These are phyloP conservation scores for Blastobotrys proliferans DNA, from an alignment of 1,139 yeast species.

Conservation along the genomic window DNA sequence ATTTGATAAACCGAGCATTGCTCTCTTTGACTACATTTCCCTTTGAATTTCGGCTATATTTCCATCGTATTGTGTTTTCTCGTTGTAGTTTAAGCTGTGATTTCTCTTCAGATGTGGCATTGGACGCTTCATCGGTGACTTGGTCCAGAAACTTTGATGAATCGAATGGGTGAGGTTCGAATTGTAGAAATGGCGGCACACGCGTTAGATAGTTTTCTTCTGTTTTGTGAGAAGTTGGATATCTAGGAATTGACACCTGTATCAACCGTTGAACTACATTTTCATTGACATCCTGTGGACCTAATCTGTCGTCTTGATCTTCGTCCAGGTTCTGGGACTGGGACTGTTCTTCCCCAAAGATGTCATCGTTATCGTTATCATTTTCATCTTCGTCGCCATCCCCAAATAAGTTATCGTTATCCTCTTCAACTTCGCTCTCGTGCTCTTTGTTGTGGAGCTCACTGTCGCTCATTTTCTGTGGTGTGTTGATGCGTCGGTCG, in stretches of 20 bases:
- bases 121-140: slow-evolving; percentile 26
- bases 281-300: slow-evolving; percentile 15
- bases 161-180: slow-evolving; percentile 86
- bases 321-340: slow-evolving; percentile 3
- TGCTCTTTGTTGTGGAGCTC: slow-evolving; percentile 12
- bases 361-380: slow-evolving; percentile 22
- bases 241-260: slow-evolving; percentile 70
- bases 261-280: slow-evolving; percentile 21
- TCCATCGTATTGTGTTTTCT: slow-evolving; percentile 89
- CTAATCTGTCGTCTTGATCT: slow-evolving; percentile 9
- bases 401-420: slow-evolving; percentile 1
- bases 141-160: slow-evolving; percentile 54
- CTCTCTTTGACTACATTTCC: slow-evolving; percentile 71
- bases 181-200: slow-evolving; percentile 75
- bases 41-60: slow-evolving; percentile 64
- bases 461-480: background rate
- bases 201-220: slow-evolving; percentile 50
- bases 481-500: background rate
- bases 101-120: slow-evolving; percentile 39
- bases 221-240: slow-evolving; percentile 50
- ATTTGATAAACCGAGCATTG: slow-evolving; percentile 82
- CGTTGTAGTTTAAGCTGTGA: slow-evolving; percentile 55
- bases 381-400: slow-evolving; percentile 10
- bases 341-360: slow-evolving; percentile 18
- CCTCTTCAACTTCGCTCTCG: slow-evolving; percentile 3